Conservation (phyloP, 2,329 filamentous ascomycete genomes). For the Colletotrichum tanaceti region DNA sequence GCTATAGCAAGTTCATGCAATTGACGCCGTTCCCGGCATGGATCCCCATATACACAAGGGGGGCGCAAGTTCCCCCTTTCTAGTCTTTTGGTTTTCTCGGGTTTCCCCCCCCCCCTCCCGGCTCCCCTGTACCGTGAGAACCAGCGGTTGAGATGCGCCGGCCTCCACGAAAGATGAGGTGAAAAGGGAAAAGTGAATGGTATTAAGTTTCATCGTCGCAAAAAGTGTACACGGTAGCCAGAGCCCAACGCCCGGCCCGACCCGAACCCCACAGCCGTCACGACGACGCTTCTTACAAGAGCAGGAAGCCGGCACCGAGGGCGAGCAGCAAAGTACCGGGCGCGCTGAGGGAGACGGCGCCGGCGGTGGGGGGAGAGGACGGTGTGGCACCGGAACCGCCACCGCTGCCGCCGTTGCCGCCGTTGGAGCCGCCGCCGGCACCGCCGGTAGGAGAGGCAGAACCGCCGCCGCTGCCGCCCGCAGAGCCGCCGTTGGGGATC, state of each 20-base stretch:
- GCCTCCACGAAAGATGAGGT: slow-evolving; percentile 5
- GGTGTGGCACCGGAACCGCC: slow-evolving; percentile 38
- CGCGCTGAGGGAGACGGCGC: slow-evolving; percentile 51
- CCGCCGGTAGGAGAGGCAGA: slow-evolving; percentile 43
- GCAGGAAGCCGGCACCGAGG: slow-evolving; percentile 57
- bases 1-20: slow-evolving; percentile 16
- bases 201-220: slow-evolving; percentile 38
- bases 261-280: neutral
- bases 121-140: neutral
- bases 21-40: slow-evolving; percentile 23
- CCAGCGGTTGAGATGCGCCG: slow-evolving; percentile 5
- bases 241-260: slow-evolving; percentile 24
- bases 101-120: neutral
- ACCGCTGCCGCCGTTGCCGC: slow-evolving; percentile 41
- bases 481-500: slow-evolving; percentile 41
- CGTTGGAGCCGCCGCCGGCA: slow-evolving; percentile 29
- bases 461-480: slow-evolving; percentile 36
- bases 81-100: slow-evolving; percentile 17
- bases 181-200: slow-evolving; percentile 32
- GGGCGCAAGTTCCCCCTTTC: slow-evolving; percentile 2
- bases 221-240: slow-evolving; percentile 31
- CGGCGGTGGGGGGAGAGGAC: slow-evolving; percentile 38
- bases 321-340: slow-evolving; percentile 58
- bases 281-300: slow-evolving; percentile 47
- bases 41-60: slow-evolving; percentile 20